Base-by-base conservation (phyloP, 192 early-diverging fungal species). In the Linderina pennispora region DNA sequence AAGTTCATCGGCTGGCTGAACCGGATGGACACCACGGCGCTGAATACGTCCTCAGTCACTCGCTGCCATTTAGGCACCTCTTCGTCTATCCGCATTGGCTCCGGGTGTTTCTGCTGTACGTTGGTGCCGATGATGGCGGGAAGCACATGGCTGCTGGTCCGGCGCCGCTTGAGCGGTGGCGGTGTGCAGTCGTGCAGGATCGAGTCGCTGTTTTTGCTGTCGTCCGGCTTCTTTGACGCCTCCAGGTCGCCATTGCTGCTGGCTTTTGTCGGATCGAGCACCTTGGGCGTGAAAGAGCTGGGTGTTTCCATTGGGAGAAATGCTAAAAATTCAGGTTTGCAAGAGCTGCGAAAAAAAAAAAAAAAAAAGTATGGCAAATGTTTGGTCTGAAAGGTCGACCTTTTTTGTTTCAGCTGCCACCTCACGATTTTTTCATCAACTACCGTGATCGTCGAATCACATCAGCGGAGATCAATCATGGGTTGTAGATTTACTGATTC, bases 21-120 rank as follows among this genome's bases (percentile, higher is more conserved):
- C 19, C 60, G 50, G 18, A 74, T 62, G 10, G 59, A 45, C 14
- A 74, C 71, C n/a, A 74, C 58, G 40, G 64, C 59, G 36, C 41
- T 40, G 14, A 67, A 47, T 36, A 50, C 42, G 6, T 39, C 43
- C 36, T 74, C 70, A 31, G 58, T 61, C 17, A 42, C 38, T 9
- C 44, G 40, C 40, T 60, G 57, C 65, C 65, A 68, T 11, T 31
- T 31, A 11, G 28, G 28, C 28, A 31, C 28, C 6, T 31, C 28
- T 11, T n/a, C n/a, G n/a, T n/a, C n/a, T n/a, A n/a, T n/a, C n/a
- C n/a, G n/a, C n/a, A n/a, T n/a, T n/a, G n/a, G n/a, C n/a, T n/a
- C n/a, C n/a, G n/a, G n/a, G n/a, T n/a, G n/a, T n/a, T n/a, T n/a
- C n/a, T n/a, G n/a, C n/a, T n/a, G n/a, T n/a, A n/a, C n/a, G n/a